A percentile compares a stretch with the other conserved stretches of the same genome.
These are phyloP conservation scores for Ophioceras dolichostomum DNA, from an alignment of 2,329 filamentous ascomycete species.

Conservation along the genomic window DNA sequence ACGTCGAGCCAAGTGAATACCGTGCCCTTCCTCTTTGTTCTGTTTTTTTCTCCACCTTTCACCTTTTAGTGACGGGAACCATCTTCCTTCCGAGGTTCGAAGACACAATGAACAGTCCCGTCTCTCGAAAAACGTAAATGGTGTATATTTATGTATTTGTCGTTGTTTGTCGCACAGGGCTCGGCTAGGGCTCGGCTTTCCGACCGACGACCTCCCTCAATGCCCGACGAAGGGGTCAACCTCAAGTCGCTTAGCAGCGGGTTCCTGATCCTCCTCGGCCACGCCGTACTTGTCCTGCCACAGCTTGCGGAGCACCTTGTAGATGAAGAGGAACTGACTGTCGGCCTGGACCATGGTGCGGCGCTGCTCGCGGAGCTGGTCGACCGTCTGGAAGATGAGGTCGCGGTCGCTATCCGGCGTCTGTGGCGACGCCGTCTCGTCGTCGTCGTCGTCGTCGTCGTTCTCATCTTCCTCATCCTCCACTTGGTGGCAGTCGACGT, in stretches of 20 bases:
- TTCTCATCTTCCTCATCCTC: neutral
- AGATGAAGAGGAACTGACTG: slow-evolving; percentile 75
- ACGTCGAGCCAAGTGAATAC: too few relatives aligned
- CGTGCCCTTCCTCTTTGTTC: too few relatives aligned
- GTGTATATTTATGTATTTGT: too few relatives aligned
- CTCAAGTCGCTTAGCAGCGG: slow-evolving; percentile 40
- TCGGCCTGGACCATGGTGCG: slow-evolving; percentile 94
- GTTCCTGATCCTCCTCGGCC: slow-evolving; percentile 23
- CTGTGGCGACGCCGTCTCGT: slow-evolving; percentile 6
- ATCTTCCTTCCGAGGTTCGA: too few relatives aligned
- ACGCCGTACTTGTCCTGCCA: slow-evolving; percentile 54
- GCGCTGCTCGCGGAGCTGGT: slow-evolving; percentile 71
- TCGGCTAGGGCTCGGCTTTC: too few relatives aligned
- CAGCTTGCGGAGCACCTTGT: slow-evolving; percentile 67
- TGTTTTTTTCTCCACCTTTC: too few relatives aligned
- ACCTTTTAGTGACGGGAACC: too few relatives aligned
- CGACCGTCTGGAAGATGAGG: slow-evolving; percentile 61
- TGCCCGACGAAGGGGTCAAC: slow-evolving; percentile 30
- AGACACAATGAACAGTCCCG: too few relatives aligned
- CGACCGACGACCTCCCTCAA: slow-evolving; percentile 1
- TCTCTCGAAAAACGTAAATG: too few relatives aligned
- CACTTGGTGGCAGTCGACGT: neutral
- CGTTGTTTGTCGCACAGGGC: too few relatives aligned
- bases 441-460: slow-evolving; percentile 15
- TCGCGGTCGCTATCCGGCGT: slow-evolving; percentile 6